Evolutionary conservation across 106 monocot species (phyloP).

Genomic region (Platanthera zijinensis): DNA sequence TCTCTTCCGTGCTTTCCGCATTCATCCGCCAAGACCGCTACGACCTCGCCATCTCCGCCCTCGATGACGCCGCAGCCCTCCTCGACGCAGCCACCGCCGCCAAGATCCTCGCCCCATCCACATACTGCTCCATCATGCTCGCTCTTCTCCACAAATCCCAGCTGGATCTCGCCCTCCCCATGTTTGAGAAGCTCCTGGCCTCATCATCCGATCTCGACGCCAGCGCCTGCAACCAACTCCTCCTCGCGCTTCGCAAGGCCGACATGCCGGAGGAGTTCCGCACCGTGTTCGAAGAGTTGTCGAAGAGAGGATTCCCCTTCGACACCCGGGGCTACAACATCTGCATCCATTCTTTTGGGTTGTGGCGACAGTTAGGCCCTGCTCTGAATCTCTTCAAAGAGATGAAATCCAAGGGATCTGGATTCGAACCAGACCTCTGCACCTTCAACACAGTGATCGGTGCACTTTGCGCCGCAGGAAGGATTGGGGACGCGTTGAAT

Average conservation of each 20-base stretch:
- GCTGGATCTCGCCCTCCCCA: conserved; percentile 42
- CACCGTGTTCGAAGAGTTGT: conserved; percentile 63
- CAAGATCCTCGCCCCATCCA: conserved; percentile 16
- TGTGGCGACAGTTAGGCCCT: conserved; percentile 32
- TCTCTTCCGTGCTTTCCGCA: conserved; percentile 30
- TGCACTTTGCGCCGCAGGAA: conserved; percentile 45
- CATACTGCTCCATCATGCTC: conserved; percentile 48
- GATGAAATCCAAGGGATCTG: conserved; percentile 39
- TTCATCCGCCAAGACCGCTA: conserved; percentile 46
- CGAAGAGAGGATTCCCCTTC: conserved; percentile 24
- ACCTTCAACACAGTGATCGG: conserved; percentile 62
- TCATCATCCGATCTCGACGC: conserved; percentile 3
- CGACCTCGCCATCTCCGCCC: conserved; percentile 61
- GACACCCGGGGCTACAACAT: conserved; percentile 48
- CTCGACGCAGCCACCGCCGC: conserved; percentile 10
- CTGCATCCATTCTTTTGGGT: conserved; percentile 70
- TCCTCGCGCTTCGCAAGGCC: conserved; percentile 33
- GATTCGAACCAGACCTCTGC: conserved; percentile 43
- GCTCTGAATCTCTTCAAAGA: conserved; percentile 60
- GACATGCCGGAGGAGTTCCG: conserved; percentile 42
- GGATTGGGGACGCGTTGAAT: conserved; percentile 33
- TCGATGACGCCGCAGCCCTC: conserved; percentile 31
- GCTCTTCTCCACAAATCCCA: conserved; percentile 49
- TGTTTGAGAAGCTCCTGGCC: conserved; percentile 35
- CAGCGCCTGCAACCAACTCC: conserved; percentile 31